A percentile compares a stretch with the other conserved stretches of the same genome.
phyloP scores from a whole-genome alignment of 441 rosid genomes.

The Erysimum cheiri region DNA sequence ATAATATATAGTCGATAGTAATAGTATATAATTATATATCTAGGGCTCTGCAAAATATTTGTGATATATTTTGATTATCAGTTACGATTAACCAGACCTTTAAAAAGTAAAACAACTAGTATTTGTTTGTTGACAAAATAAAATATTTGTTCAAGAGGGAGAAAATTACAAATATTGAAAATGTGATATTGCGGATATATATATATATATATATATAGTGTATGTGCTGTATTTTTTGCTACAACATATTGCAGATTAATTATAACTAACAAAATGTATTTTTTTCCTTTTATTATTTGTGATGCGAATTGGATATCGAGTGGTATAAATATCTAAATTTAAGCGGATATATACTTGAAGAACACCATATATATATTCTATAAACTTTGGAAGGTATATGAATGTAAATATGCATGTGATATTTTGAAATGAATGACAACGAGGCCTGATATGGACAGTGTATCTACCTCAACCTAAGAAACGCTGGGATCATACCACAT shows the following conservation, averaged over 20 bases:
- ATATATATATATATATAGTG: too few relatives aligned
- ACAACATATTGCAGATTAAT: too few relatives aligned
- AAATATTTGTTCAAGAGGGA: too few relatives aligned
- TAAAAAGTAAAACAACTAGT: too few relatives aligned
- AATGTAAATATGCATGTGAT: not conserved
- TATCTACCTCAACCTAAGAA: slow-evolving; percentile 32
- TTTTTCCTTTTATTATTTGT: not conserved
- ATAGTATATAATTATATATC: not conserved
- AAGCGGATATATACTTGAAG: not conserved
- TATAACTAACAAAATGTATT: not conserved
- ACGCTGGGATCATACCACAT: slow-evolving; percentile 33
- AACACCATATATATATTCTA: not conserved
- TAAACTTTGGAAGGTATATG: not conserved
- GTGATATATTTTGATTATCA: not conserved
- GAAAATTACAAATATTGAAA: not conserved
- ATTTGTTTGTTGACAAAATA: not conserved
- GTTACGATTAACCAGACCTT: too few relatives aligned
- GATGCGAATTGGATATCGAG: not conserved
- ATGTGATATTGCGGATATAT: not conserved
- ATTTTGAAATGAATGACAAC: slow-evolving; percentile 6
- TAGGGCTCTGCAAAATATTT: not conserved
- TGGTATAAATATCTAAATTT: not conserved
- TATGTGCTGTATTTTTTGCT: not conserved
- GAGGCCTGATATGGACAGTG: slow-evolving; percentile 25
- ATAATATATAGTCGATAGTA: not conserved